These are phyloP conservation scores for Mycotypha africana DNA, from an alignment of 371 early-diverging fungal species.

Conservation along the genomic window DNA sequence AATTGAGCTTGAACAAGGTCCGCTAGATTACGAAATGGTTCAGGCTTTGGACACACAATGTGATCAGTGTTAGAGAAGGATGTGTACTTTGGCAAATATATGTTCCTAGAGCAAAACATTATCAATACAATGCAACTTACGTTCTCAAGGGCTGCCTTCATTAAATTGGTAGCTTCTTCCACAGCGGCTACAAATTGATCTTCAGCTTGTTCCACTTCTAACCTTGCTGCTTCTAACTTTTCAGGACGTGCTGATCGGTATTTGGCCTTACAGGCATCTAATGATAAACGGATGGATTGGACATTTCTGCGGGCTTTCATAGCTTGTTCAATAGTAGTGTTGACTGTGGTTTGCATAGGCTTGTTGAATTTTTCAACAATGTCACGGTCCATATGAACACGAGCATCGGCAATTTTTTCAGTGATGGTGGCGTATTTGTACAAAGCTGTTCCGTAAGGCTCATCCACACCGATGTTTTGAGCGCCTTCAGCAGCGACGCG, in stretches of 20 bases:
- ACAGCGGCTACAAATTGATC: conserved; percentile 88
- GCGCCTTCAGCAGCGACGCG: conserved; percentile 51
- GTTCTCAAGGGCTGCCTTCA: conserved; percentile 85
- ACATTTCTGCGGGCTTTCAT: conserved; percentile 82
- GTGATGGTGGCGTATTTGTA: conserved; percentile 78
- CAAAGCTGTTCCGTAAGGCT: conserved; percentile 77
- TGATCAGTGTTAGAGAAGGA: too few relatives aligned
- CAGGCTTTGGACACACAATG: conserved; percentile 49
- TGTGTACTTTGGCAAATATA: too few relatives aligned
- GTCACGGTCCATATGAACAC: conserved; percentile 66
- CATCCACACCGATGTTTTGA: conserved; percentile 64
- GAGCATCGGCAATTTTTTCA: conserved; percentile 76
- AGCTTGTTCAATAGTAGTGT: conserved; percentile 70
- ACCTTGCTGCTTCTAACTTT: conserved; percentile 60
- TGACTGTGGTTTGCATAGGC: conserved; percentile 67
- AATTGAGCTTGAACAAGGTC: conserved; percentile 85
- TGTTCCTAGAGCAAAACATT: too few relatives aligned
- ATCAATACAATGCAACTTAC: conserved; percentile 23
- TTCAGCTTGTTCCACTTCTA: conserved; percentile 86
- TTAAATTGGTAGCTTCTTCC: conserved; percentile 87
- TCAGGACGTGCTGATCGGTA: conserved; percentile 72
- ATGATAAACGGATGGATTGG: conserved; percentile 66
- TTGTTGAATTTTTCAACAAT: conserved; percentile 68
- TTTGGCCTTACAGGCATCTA: conserved; percentile 78
- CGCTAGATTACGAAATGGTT: conserved; percentile 75